Base-by-base conservation (phyloP, 2,329 filamentous ascomycete genomes). In the Fusarium sp. region DNA sequence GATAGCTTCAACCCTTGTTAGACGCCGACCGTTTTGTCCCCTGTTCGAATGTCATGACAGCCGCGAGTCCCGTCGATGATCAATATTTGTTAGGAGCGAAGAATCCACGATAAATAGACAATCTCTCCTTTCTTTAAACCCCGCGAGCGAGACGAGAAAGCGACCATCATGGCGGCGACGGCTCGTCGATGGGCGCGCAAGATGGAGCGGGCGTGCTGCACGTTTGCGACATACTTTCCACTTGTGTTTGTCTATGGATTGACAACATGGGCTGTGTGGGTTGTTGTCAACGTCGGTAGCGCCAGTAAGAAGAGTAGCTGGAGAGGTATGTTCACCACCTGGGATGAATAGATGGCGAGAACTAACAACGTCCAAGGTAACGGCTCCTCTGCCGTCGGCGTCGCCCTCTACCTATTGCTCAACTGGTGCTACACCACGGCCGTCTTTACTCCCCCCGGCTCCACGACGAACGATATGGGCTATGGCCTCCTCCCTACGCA, bases 241-340 rank as follows among this genome's bases (percentile, higher is more conserved):
- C 87, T 98, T 20, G 86, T 86, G 32, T 98, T 98, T 80, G 94
- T 98, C 68, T 98, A 98, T 80, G 89, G 93, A 65, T 83, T 98
- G 75, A 96, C 95, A n/a, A 93, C 93, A 12, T 99, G 97, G 97
- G 95, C 95, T 3, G 90, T 93, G n/a, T 98, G 93, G 88, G 95
- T 98, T 10, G 89, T 95, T 77, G 88, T 93, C 57, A 91, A 87
- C 66, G 93, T 98, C 69, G 93, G 94, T 62, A 87, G 88, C 32
- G 85, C 84, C 61, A 85, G 87, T 22, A 84, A 85, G 7, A 86
- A 87, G 67, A 88, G 85, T 59, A 81, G 81, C 17, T 91, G 89
- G 89, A 86, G 90, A 79, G 90, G 90, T 91, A 84, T 27, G 22
- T 20, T 47, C 17, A 6, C 22, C 45, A 30, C n/a, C 15, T n/a